Base-by-base conservation (phyloP, 257 asterid species). In the Forsythia viridissima region DNA sequence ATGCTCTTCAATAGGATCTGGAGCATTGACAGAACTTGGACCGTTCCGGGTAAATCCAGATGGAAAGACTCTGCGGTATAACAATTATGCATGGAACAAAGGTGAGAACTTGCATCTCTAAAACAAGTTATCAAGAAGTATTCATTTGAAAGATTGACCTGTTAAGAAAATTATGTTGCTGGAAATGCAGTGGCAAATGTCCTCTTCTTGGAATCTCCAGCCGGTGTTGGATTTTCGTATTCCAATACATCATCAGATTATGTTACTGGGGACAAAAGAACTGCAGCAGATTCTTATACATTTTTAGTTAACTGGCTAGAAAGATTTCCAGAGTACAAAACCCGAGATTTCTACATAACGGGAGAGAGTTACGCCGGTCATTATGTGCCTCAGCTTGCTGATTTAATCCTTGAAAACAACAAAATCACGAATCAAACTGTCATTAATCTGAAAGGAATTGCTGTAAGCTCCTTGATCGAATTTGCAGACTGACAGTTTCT, bases 321-420 rank as follows among this genome's bases (percentile, higher is more conserved):
- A 44, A 88, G 96, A 57, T 92, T 88, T 69, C 92, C 94, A 0
- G 91, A 91, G 59, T 92, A 89, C 81, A 91, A 91, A 82, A 84
- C 81, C 34, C 48, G 93, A 8, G 93, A 89, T 6, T 88, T 92
- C 55, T 91, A 65, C 73, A 73, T 92, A 36, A 77, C 92, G 0
- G 94, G 97, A 57, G 97, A 92, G 81, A 90, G 93, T 74, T 92
- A 90, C 71, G 94, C 93, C 0, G 96, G 94, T 20, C 97, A 92
- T 77, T 92, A 90, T 10, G 90, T 87, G 6, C 97, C 97, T 42
- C 97, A 92, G 65, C 93, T 92, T 3, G 91, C 97, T 11, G 83
- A 86, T 21, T 73, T 90, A 21, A 86, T 90, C 86, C 89, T 85
- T 15, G 69, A 80, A 2, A 84, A 79, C 69, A 92, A 90, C 86